phyloP scores from a whole-genome alignment of 257 asterid genomes.

The Plectranthus barbatus region DNA sequence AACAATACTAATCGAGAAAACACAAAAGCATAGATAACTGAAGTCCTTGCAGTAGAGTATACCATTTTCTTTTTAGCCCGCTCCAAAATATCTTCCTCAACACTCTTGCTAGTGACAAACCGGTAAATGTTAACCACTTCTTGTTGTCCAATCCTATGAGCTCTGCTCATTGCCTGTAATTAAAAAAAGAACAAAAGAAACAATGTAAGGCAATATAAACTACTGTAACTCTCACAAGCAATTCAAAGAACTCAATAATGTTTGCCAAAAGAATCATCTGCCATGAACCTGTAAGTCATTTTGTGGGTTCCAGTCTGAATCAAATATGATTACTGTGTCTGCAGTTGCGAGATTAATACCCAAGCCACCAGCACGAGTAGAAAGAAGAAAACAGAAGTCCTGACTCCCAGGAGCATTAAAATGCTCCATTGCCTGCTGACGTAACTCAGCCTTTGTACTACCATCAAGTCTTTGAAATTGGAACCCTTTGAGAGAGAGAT shows the following conservation, averaged over 20 bases:
- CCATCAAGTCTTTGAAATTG: slow-evolving; percentile 98
- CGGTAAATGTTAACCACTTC: slow-evolving; percentile 96
- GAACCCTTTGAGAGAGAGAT: slow-evolving; percentile 85
- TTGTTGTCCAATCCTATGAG: slow-evolving; percentile 99
- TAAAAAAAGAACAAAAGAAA: slow-evolving; percentile 1
- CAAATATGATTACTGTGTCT: slow-evolving; percentile 97
- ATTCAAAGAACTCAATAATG: background rate
- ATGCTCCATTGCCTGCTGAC: slow-evolving; percentile 99
- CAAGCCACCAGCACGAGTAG: slow-evolving; percentile 99
- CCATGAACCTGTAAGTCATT: slow-evolving; percentile 87
- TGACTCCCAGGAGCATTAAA: slow-evolving; percentile 97
- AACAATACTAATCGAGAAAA: background rate
- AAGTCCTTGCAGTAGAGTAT: background rate
- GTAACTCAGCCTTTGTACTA: slow-evolving; percentile 93
- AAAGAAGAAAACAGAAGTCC: slow-evolving; percentile 98
- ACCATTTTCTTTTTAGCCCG: slow-evolving; percentile 99
- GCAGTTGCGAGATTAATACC: slow-evolving; percentile 99
- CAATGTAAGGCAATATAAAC: background rate
- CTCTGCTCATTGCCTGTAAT: slow-evolving; percentile 94
- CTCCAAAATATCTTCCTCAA: slow-evolving; percentile 98
- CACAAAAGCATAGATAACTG: background rate
- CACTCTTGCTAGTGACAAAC: slow-evolving; percentile 98
- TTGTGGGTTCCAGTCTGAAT: slow-evolving; percentile 99
- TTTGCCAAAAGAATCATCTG: slow-evolving; percentile 7
- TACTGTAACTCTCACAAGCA: slow-evolving; percentile 6